These are phyloP conservation scores for Spiraea crenata DNA, from an alignment of 331 rosid genomes.

Conservation along the genomic window DNA sequence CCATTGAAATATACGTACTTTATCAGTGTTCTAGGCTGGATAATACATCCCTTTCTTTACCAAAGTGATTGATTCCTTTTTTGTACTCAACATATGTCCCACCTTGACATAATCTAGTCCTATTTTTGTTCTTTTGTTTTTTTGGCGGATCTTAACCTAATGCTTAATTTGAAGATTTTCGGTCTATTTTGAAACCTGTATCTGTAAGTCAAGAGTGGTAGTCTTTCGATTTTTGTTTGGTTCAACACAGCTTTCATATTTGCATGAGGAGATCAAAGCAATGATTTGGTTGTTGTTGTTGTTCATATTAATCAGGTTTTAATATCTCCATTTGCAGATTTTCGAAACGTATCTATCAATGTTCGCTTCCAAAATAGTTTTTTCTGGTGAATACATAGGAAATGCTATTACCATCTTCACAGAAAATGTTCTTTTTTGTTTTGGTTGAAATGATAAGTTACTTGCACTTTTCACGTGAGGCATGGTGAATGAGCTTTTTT, in stretches of 20 bases:
- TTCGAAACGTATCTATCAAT: neutral
- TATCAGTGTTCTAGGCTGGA: conserved; percentile 57
- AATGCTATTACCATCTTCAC: neutral
- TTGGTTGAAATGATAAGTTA: neutral
- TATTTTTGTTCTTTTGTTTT: neutral
- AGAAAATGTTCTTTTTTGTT: neutral
- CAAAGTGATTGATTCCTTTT: conserved; percentile 31
- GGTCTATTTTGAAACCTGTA: no score
- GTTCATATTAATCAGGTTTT: neutral
- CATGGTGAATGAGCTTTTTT: neutral
- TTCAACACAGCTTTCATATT: conserved; percentile 6
- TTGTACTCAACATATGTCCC: conserved; percentile 20
- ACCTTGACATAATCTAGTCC: neutral
- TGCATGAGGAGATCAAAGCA: neutral
- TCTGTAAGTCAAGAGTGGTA: neutral
- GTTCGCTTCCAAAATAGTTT: conserved; percentile 1
- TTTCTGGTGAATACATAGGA: neutral
- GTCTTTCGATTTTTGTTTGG: neutral
- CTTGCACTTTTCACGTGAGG: neutral
- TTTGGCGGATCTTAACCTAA: neutral
- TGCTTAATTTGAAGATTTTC: neutral
- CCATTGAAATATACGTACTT: conserved; percentile 23
- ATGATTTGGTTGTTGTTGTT: neutral
- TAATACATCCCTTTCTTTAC: conserved; percentile 31
- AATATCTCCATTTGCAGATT: neutral